Evolutionary conservation across 352 stramenopile species (phyloP), one percentile per base, ranked within the genome.

Genomic region (Globisporangium alternatum): DNA sequence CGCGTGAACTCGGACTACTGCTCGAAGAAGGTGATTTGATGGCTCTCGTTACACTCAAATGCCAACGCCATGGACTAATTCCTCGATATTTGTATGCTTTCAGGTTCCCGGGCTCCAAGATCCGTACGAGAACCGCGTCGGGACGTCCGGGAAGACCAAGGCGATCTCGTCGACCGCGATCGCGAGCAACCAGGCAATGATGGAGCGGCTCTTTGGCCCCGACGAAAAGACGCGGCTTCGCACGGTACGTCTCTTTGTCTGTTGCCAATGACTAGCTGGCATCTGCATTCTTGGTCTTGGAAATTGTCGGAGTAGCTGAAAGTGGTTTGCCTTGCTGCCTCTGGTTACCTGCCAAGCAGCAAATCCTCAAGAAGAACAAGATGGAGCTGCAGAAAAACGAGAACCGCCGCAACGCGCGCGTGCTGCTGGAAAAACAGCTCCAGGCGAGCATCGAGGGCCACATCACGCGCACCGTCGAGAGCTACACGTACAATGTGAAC

Each of bases 381-480:
- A 71, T 88, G 49, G 82, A 93, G 62, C 56, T 88, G 1, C 80
- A 90, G 61, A 93, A 93, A 56, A 82, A 77, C 37, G 84, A 93
- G 22, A 82, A 86, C 52, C 76, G 79, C 22, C 77, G 81, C 33
- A 93, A 96, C 56, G 77, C 85, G 30, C 78, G 89, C 7, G 72
- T 88, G 9, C 71, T 90, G 28, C 76, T 95, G 47, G 88, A 97
- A 64, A 92, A 94, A 39, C 86, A 93, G 60, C 75, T 97, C n/a
- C 85, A 96, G 59, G 80, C 80, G 1, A 96, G 88, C 60, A 85
- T 96, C 39, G 90, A 97, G 63, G 83, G 88, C 12, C 87, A 97
- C 68, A 88, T 96, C 64, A 95, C 87, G 1, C 86, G 90, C 25
- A 90, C 84, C 0, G 90, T 96, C 13, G 89, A 91, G 53, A 92